Evolutionary conservation across 164 flowering plant genomes (phyloP), one percentile per base, ranked within the genome.

Genomic region (Hamamelis virginiana): DNA sequence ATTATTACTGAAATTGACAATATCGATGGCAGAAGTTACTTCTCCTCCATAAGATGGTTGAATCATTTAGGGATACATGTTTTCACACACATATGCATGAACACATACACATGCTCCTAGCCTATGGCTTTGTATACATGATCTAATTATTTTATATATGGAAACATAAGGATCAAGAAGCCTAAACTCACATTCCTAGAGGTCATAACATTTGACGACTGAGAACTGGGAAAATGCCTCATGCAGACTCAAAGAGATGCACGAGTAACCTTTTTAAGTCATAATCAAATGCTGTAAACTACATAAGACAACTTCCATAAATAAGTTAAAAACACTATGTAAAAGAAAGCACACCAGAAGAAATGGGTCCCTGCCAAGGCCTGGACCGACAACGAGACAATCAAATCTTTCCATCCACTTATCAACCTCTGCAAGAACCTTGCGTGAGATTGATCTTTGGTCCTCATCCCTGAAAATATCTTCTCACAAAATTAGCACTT

Each of bases 351-450:
- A 57, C 16, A 92, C 99, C 90, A 96, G 82, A 73, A 96, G 91
- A 83, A 90, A 96, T 23, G 93, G 94, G 73, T 96, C 99, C 77
- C 99, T 84, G 69, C 99, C 99, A 55, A 96, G 98, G 62, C 98
- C 99, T 48, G 98, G 99, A 66, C 99, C 99, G 68, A 96, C 79
- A 57, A 96, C 96, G 68, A 96, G 81, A 73, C 99, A 96, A 77
- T 96, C 98, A 80, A 96, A 93, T 82, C 99, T 85, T 78, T 80
- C 99, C 93, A 96, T 84, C 99, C 99, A 96, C 77, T 89, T 93
- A 56, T 81, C 86, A 77, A 96, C 83, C 74, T 96, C 99, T 5
- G 85, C 80, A 72, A 93, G 85, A 76, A 91, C 85, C 76, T 81
- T 86, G 21, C 55, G 70, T 21, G 84, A 76, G 63, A 81, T 72